phyloP scores from a whole-genome alignment of 805 yeast genomes.

The Tetrapisispora fleetii region DNA sequence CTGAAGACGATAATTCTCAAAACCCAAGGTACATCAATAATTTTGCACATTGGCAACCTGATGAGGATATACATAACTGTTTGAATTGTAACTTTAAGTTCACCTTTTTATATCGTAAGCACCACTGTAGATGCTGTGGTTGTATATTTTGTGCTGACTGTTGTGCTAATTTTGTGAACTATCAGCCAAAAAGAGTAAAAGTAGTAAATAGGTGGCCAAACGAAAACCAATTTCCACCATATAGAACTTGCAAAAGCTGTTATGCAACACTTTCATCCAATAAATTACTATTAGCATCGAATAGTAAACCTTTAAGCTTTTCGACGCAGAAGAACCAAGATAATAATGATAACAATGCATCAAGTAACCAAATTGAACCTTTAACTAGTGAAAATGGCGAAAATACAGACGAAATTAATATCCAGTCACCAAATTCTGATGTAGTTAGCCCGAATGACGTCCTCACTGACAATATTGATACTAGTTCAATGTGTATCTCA shows the following conservation, averaged over 20 bases:
- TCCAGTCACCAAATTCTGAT: not conserved
- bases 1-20: not conserved
- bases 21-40: conserved; percentile 4
- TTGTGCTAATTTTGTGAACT: conserved; percentile 19
- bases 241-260: conserved; percentile 51
- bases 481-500: not conserved
- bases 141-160: conserved; percentile 46
- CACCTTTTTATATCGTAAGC: conserved; percentile 46
- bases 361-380: not conserved
- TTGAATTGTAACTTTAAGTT: conserved; percentile 38
- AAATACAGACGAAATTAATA: not conserved
- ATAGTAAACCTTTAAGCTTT: conserved; percentile 6
- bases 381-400: not conserved
- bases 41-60: conserved; percentile 28
- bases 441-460: no score
- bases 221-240: conserved; percentile 37
- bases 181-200: conserved; percentile 19
- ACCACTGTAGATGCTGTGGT: conserved; percentile 65
- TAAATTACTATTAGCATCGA: conserved; percentile 12
- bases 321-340: not conserved
- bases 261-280: conserved; percentile 35
- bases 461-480: no score
- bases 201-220: conserved; percentile 15
- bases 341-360: no score
- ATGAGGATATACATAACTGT: conserved; percentile 30